Evolutionary conservation across 2,329 filamentous ascomycete species (phyloP).

Genomic region (Claviceps digitariae): DNA sequence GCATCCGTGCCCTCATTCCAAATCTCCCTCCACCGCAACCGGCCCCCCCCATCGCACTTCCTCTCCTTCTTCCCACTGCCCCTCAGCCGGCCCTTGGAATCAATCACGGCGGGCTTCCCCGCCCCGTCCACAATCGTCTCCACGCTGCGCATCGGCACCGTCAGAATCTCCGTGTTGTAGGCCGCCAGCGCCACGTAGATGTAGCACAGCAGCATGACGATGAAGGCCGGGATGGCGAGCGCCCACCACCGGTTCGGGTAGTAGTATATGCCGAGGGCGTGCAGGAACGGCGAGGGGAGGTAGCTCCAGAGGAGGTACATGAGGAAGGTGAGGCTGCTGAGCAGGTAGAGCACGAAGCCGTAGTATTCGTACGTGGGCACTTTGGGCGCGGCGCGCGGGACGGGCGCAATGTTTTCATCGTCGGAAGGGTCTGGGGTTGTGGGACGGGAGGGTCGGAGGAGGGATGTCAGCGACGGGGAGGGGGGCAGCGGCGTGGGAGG

Average conservation of each 20-base stretch:
- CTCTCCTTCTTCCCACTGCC: constrained; percentile 23
- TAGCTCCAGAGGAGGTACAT: constrained; percentile 71
- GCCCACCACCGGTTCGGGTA: constrained; percentile 98
- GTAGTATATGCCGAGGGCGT: constrained; percentile 88
- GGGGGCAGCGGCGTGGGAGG: constrained; percentile 92
- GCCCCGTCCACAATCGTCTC: constrained; percentile 90
- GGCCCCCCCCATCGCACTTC: constrained; percentile 22
- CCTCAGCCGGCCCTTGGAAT: constrained; percentile 46
- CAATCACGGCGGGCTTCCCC: constrained; percentile 72
- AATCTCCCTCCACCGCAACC: constrained; percentile 59
- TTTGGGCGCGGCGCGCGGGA: constrained; percentile 77
- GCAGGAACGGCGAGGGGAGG: constrained; percentile 79
- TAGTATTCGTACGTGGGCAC: constrained; percentile 99
- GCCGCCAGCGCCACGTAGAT: constrained; percentile 85
- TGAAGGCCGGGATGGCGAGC: constrained; percentile 76
- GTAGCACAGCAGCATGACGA: constrained; percentile 79
- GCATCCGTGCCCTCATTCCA: constrained; percentile 94
- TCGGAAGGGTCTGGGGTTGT: constrained; percentile 88
- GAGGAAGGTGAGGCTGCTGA: constrained; percentile 69
- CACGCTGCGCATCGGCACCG: constrained; percentile 61
- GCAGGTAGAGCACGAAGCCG: constrained; percentile 91
- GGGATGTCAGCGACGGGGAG: constrained; percentile 80
- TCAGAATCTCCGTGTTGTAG: constrained; percentile 85
- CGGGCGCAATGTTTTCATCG: constrained; percentile 71
- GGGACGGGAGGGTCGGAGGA: constrained; percentile 80